Evolutionary conservation across 345 rosid species (phyloP).

Genomic region (Eucalyptus melliodora): DNA sequence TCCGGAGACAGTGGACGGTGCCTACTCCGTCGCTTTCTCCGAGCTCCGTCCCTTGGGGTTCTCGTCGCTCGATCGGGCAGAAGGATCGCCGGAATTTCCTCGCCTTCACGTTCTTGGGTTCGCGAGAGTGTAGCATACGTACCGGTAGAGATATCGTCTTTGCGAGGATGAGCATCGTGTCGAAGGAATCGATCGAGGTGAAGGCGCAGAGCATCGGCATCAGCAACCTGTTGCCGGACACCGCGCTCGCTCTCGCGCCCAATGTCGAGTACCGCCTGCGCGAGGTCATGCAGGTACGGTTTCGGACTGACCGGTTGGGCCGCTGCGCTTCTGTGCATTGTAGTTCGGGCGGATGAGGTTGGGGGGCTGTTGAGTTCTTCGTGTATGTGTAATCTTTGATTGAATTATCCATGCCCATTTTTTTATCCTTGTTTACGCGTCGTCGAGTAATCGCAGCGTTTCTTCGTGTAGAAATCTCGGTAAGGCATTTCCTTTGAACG

Average conservation of each 20-base stretch:
- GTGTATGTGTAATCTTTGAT: not conserved
- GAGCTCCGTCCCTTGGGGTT: not conserved
- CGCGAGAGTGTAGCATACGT: not conserved
- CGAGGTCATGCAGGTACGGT: slow-evolving; percentile 75
- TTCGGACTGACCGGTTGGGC: not conserved
- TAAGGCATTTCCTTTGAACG: not conserved
- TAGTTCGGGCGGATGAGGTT: not conserved
- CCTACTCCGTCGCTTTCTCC: not conserved
- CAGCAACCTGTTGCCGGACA: slow-evolving; percentile 53
- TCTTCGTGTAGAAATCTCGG: not conserved
- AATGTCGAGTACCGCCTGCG: slow-evolving; percentile 92
- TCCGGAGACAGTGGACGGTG: not conserved
- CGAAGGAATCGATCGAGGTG: slow-evolving; percentile 85
- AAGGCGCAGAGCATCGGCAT: slow-evolving; percentile 83
- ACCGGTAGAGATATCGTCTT: too few relatives aligned
- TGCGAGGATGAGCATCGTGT: slow-evolving; percentile 63
- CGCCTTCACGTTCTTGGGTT: not conserved
- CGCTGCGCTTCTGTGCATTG: not conserved
- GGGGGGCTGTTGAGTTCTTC: not conserved
- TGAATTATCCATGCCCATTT: not conserved
- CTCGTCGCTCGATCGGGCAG: not conserved
- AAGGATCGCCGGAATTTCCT: not conserved
- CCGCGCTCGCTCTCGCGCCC: slow-evolving; percentile 78
- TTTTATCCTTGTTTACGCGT: not conserved
- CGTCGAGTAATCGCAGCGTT: not conserved